Base-by-base conservation (phyloP, 1,284 basidiomycete species). In the Papiliotrema flavescens region DNA sequence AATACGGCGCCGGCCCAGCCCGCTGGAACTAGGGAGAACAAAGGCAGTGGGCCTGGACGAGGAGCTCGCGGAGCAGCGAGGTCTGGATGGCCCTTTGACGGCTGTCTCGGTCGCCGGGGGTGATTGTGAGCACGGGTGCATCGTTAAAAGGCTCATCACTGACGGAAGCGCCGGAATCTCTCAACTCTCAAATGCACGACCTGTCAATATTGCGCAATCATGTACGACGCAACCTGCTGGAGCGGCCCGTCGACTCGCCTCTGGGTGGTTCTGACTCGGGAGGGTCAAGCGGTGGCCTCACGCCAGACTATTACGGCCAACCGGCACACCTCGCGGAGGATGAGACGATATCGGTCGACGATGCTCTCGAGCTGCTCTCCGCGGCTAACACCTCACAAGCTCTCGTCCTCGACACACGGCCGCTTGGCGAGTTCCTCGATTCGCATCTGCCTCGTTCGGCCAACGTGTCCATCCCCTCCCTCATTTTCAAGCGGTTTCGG, bases 401-500 rank as follows among this genome's bases (percentile, higher is more conserved):
- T 14, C 77, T 92, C 24, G 75, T 92, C 55, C 81, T 93, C 69
- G 90, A 94, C 76, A 88, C 87, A 34, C 84, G 90, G 1, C 83
- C 87, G 1, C 80, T 84, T 19, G 80, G 82, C 4, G 78, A 83
- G 15, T 89, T 85, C 73, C 77, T 84, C 34, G 76, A 81, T 1
- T 81, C 79, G 50, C 88, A 85, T 71, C 75, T 93, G 46, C 73
- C 78, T 43, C 78, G 83, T 61, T 86, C 86, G 66, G 82, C 89
- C 57, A 90, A 90, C 74, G 80, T 93, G 52, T 85, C 87, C 37
- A 88, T 93, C 52, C 89, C 90, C 0, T 86, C 88, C 23, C 83
- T 92, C 65, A 89, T 92, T 65, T 82, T 90, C 64, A 90, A 90
- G 73, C 84, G 90, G n/a, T 85, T 82, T 59, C 80, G 83, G 51